Conservation (phyloP, 805 yeast species). For the Diddensiella caesifluorescens region DNA sequence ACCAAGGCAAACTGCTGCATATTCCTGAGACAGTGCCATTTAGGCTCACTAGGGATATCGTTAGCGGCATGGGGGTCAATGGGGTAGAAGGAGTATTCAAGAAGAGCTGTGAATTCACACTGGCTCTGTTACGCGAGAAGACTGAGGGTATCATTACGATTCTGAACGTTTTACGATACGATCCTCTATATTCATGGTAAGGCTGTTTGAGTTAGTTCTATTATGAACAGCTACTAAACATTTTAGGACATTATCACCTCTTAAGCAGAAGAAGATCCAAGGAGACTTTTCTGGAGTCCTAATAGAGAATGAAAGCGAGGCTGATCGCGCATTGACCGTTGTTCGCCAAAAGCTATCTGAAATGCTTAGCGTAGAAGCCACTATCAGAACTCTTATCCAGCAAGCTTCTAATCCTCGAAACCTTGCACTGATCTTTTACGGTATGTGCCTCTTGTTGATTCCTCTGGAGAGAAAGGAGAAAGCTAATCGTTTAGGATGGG, state of each 20-base stretch:
- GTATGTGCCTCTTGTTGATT: conserved; percentile 46
- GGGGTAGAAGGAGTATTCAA: conserved; percentile 76
- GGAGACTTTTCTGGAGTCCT: conserved; percentile 1
- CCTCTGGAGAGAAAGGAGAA: too few species aligned
- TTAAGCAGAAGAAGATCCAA: conserved; percentile 47
- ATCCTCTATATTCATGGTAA: conserved; percentile 85
- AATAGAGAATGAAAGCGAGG: conserved; percentile 55
- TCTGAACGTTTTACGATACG: conserved; percentile 80
- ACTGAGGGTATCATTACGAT: conserved; percentile 70
- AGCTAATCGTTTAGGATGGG: conserved; percentile 28
- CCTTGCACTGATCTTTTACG: conserved; percentile 69
- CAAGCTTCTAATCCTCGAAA: conserved; percentile 68
- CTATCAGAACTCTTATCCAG: conserved; percentile 70
- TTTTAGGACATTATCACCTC: conserved; percentile 58
- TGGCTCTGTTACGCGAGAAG: conserved; percentile 59
- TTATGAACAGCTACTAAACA: conserved; percentile 4
- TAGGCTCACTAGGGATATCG: conserved; percentile 79
- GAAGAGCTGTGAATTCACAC: conserved; percentile 66
- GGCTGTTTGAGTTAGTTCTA: conserved; percentile 3
- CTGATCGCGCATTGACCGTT: conserved; percentile 66
- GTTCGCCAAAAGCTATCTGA: conserved; percentile 70
- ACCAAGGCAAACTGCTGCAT: conserved; percentile 78
- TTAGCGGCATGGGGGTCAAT: conserved; percentile 89
- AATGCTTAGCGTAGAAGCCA: conserved; percentile 76
- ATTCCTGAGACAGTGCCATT: conserved; percentile 95